Percentiles rank a stretch among this genome's conserved stretches.
phyloP scores from a whole-genome alignment of 306 rosid genomes.

The Corylus americana region DNA sequence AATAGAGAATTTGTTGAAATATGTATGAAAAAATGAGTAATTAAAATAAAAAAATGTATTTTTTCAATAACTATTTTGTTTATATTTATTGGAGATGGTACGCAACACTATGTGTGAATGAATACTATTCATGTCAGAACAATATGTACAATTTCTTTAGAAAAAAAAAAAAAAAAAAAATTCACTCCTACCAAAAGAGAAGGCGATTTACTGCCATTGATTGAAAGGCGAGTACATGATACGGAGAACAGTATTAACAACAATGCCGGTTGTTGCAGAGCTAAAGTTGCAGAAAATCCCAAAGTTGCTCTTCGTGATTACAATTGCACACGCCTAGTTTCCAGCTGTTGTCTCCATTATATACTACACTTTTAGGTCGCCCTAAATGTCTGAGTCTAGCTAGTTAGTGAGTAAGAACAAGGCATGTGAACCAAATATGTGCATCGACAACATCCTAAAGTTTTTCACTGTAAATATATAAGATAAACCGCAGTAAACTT shows the following conservation, averaged over 20 bases:
- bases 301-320: slow-evolving; percentile 10
- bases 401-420: background rate
- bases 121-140: too few species aligned
- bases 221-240: slow-evolving; percentile 3
- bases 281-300: slow-evolving; percentile 21
- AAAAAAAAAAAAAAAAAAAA: background rate
- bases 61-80: too few species aligned
- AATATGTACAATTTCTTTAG: too few species aligned
- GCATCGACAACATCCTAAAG: background rate
- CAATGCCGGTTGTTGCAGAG: slow-evolving; percentile 38
- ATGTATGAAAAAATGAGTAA: too few species aligned
- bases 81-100: too few species aligned
- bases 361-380: background rate
- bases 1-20: too few species aligned
- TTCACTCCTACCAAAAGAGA: too few species aligned
- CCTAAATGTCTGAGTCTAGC: background rate
- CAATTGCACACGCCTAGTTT: background rate
- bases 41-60: too few species aligned
- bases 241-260: slow-evolving; percentile 19
- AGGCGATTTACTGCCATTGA: slow-evolving; percentile 1
- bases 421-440: slow-evolving; percentile 30
- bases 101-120: too few species aligned
- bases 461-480: too few species aligned
- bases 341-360: background rate
- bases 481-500: too few species aligned